Evolutionary conservation across 441 rosid species (phyloP).

Genomic region (Gossypium gossypioides): DNA sequence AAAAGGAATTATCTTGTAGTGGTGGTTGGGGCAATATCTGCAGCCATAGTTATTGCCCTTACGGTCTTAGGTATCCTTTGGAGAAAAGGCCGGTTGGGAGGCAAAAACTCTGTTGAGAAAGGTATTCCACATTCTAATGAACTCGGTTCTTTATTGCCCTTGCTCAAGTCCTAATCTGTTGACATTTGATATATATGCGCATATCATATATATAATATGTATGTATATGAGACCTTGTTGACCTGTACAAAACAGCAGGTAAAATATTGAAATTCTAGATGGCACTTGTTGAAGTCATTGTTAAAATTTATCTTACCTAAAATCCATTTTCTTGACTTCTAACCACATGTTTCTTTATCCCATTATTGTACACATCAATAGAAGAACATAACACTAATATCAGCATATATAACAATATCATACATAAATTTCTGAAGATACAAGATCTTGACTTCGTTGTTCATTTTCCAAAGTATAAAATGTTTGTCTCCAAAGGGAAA

Average conservation of each 20-base stretch:
- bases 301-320: neutral
- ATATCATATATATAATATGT: neutral
- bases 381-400: neutral
- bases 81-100: constrained; percentile 52
- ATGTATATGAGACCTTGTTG: neutral
- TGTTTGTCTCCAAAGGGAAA: neutral
- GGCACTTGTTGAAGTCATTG: neutral
- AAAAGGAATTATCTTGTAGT: constrained; percentile 22
- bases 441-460: neutral
- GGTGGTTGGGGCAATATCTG: constrained; percentile 30
- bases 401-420: neutral
- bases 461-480: neutral
- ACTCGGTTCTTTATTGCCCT: neutral
- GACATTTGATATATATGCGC: neutral
- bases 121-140: constrained; percentile 31
- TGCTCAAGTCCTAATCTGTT: neutral
- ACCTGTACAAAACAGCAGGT: neutral
- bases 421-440: neutral
- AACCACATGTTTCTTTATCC: neutral
- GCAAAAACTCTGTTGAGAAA: constrained; percentile 40
- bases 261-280: neutral
- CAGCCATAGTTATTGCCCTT: constrained; percentile 32
- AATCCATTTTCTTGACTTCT: neutral
- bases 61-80: constrained; percentile 33
- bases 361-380: neutral